phyloP scores from a whole-genome alignment of 495 filamentous ascomycete genomes.

The Rhizodiscina lignyota region DNA sequence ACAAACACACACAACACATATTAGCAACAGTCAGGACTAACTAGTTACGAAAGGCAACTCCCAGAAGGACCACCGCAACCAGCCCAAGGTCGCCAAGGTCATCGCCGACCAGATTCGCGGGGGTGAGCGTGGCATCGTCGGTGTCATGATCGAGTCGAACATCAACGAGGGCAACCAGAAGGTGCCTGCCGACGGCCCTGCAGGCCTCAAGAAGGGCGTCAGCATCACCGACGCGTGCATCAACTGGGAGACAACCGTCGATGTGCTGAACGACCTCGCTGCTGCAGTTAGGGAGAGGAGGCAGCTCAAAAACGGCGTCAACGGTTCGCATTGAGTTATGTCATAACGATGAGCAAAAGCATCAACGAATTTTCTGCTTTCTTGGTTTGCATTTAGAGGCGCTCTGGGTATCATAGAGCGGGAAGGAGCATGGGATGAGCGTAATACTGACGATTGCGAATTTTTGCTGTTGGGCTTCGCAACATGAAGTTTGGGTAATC shows the following conservation, averaged over 20 bases:
- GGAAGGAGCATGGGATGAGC: too few relatives aligned
- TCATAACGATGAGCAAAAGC: too few relatives aligned
- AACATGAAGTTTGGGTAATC: too few relatives aligned
- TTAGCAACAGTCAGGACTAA: slow-evolving; percentile 1
- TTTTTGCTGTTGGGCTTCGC: too few relatives aligned
- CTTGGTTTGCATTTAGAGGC: too few relatives aligned
- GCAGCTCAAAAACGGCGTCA: slow-evolving; percentile 15
- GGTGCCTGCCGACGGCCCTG: slow-evolving; percentile 67
- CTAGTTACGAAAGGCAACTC: slow-evolving; percentile 38
- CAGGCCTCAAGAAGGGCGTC: slow-evolving; percentile 73
- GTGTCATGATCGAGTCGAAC: slow-evolving; percentile 97
- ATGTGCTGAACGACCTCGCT: slow-evolving; percentile 73
- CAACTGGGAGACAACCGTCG: slow-evolving; percentile 76
- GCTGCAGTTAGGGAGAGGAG: slow-evolving; percentile 67
- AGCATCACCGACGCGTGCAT: slow-evolving; percentile 98
- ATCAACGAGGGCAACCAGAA: slow-evolving; percentile 94
- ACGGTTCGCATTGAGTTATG: slow-evolving; percentile 10
- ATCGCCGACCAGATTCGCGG: slow-evolving; percentile 72
- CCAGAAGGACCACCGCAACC: slow-evolving; percentile 66
- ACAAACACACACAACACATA: too few relatives aligned
- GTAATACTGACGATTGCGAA: too few relatives aligned
- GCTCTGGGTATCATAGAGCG: too few relatives aligned
- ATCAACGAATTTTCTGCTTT: too few relatives aligned
- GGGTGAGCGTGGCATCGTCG: slow-evolving; percentile 78
- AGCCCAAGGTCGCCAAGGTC: slow-evolving; percentile 75